A percentile compares a stretch with the other conserved stretches of the same genome.
phyloP scores from a whole-genome alignment of 768 basidiomycete genomes.

The Termitomyces sp. region DNA sequence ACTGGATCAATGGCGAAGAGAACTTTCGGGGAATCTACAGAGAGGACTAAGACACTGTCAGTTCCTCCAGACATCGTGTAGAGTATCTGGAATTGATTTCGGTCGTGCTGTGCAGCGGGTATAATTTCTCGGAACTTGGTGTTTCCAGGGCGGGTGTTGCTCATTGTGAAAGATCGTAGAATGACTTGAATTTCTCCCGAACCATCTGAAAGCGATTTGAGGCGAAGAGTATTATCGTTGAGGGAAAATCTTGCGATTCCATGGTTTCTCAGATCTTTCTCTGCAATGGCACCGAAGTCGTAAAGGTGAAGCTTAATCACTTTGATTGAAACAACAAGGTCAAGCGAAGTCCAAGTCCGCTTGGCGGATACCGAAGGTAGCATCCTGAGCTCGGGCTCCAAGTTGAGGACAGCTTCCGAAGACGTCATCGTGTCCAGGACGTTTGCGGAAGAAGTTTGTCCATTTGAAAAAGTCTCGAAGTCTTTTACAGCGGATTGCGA shows the following conservation, averaged over 20 bases:
- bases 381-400: neutral
- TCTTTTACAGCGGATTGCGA: conserved; percentile 66
- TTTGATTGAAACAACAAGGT: conserved; percentile 66
- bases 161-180: conserved; percentile 88
- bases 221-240: conserved; percentile 69
- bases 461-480: conserved; percentile 45
- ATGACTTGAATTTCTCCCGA: conserved; percentile 85
- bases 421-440: conserved; percentile 6
- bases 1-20: conserved; percentile 92
- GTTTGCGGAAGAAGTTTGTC: conserved; percentile 22
- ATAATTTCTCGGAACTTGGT: conserved; percentile 94
- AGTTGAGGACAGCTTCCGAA: conserved; percentile 22
- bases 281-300: conserved; percentile 55
- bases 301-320: conserved; percentile 84
- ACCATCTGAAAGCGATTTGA: conserved; percentile 79
- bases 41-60: conserved; percentile 61
- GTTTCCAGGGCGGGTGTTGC: conserved; percentile 76
- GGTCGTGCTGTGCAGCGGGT: conserved; percentile 80
- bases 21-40: conserved; percentile 88
- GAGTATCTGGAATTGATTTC: conserved; percentile 91
- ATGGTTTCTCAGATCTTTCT: conserved; percentile 59
- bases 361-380: conserved; percentile 11
- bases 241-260: conserved; percentile 86
- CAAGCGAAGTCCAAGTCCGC: conserved; percentile 59
- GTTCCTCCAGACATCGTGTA: conserved; percentile 71